A percentile compares a stretch with the other conserved stretches of the same genome.
Conservation (phyloP, 1,139 yeast species). For the Scheffersomyces cryptocercus region DNA sequence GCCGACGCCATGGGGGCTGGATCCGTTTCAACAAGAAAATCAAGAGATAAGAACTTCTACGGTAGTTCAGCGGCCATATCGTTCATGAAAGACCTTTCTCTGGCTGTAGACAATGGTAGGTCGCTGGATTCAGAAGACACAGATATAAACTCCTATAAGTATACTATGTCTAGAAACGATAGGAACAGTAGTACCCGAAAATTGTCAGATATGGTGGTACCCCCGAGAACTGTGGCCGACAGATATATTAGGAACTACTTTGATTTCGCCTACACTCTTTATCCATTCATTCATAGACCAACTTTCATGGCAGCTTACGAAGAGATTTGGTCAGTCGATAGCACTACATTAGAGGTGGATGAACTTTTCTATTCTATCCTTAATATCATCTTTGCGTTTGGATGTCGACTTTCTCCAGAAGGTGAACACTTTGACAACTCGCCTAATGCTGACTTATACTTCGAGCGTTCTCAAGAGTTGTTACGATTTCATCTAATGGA, state of each 20-base stretch:
- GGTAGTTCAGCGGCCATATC: neutral
- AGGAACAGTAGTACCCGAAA: constrained; percentile 1
- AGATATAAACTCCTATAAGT: neutral
- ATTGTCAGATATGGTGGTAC: constrained; percentile 9
- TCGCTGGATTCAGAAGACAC: neutral
- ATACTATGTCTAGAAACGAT: constrained; percentile 8
- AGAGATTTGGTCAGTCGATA: constrained; percentile 12
- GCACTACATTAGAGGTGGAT: constrained; percentile 5
- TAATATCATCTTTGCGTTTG: constrained; percentile 13
- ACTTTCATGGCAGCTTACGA: constrained; percentile 21
- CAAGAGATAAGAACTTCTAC: constrained; percentile 1
- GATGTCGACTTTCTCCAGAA: constrained; percentile 11
- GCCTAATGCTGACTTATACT: constrained; percentile 9
- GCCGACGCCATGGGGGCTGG: constrained; percentile 1
- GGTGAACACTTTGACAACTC: constrained; percentile 1
- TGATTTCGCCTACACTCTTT: constrained; percentile 13
- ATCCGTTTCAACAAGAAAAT: neutral
- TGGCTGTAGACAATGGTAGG: neutral
- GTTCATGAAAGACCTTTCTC: neutral
- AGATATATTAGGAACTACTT: constrained; percentile 12
- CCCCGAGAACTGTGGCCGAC: constrained; percentile 11
- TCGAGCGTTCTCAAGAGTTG: constrained; percentile 11
- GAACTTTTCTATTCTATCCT: constrained; percentile 12
- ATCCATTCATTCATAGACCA: constrained; percentile 23
- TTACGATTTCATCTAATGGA: constrained; percentile 12